A percentile compares a stretch with the other conserved stretches of the same genome.
Evolutionary conservation across 768 basidiomycete genomes (phyloP).

Genomic region (Holtermannia corniformis): DNA sequence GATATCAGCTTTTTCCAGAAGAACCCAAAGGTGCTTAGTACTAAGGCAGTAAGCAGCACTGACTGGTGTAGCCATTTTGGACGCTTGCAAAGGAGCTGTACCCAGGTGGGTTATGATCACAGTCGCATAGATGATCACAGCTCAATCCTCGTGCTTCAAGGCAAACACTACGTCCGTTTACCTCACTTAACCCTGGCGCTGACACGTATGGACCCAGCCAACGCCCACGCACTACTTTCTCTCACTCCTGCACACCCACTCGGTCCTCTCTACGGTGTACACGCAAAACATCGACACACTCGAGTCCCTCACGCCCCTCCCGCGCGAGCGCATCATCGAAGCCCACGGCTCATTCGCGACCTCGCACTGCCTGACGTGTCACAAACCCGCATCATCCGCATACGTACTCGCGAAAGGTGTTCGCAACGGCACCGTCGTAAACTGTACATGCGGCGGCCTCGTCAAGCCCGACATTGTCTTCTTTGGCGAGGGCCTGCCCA

Average conservation of each 20-base stretch:
- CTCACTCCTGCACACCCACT: conserved; percentile 61
- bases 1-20: conserved; percentile 74
- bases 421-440: conserved; percentile 55
- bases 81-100: conserved; percentile 86
- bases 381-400: conserved; percentile 51
- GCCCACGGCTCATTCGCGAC: conserved; percentile 92
- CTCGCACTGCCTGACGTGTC: conserved; percentile 73
- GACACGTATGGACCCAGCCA: conserved; percentile 52
- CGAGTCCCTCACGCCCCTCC: conserved; percentile 72
- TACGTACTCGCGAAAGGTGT: conserved; percentile 58
- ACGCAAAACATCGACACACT: conserved; percentile 63
- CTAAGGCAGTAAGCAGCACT: not conserved
- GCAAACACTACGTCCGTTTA: not conserved
- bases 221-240: conserved; percentile 86
- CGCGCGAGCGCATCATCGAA: conserved; percentile 67
- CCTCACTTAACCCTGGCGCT: too few species aligned
- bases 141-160: not conserved
- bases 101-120: conserved; percentile 71
- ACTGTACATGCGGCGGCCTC: conserved; percentile 63
- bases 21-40: conserved; percentile 55
- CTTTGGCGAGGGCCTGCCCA: conserved; percentile 66
- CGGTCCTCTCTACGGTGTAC: conserved; percentile 50
- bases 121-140: conserved; percentile 11
- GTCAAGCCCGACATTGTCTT: conserved; percentile 95
- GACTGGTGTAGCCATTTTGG: conserved; percentile 50